Percentiles rank a stretch among this genome's conserved stretches.
phyloP scores from a whole-genome alignment of 495 filamentous ascomycete genomes.

The Oidiodendron maius region DNA sequence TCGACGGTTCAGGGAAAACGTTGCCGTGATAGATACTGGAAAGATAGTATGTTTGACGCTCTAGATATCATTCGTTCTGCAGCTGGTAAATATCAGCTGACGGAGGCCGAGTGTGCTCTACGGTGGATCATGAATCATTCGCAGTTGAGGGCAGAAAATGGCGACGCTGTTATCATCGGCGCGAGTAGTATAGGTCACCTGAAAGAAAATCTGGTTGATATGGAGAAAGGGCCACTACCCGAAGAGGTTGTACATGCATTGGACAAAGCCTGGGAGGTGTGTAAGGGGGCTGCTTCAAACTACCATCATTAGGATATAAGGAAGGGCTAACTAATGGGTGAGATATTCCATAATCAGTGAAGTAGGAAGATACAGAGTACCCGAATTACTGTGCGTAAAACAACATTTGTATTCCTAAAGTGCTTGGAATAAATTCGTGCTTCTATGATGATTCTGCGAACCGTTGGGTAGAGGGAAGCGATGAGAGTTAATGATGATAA shows the following conservation, averaged over 20 bases:
- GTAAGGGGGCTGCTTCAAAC: conserved; percentile 7
- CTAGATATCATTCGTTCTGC: conserved; percentile 30
- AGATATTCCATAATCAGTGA: too few species aligned
- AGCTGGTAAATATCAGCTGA: conserved; percentile 36
- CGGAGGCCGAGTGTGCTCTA: conserved; percentile 37
- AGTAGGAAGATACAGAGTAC: too few species aligned
- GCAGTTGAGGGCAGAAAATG: conserved; percentile 23
- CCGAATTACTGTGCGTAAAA: too few species aligned
- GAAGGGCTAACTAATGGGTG: too few species aligned
- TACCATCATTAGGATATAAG: conserved; percentile 18
- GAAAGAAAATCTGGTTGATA: conserved; percentile 43
- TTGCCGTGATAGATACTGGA: conserved; percentile 39
- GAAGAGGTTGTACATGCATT: conserved; percentile 38
- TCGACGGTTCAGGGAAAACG: conserved; percentile 15
- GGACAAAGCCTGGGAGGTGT: conserved; percentile 11
- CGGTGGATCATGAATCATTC: conserved; percentile 43
- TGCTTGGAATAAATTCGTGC: too few species aligned
- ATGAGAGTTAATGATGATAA: too few species aligned
- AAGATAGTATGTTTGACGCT: conserved; percentile 39
- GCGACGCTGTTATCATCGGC: conserved; percentile 51
- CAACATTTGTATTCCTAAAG: too few species aligned
- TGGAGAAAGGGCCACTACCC: conserved; percentile 52
- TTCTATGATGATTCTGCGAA: too few species aligned
- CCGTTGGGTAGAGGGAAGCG: too few species aligned
- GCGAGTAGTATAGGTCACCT: conserved; percentile 45